Evolutionary conservation across 257 asterid genomes (phyloP), one percentile per base, ranked within the genome.

Genomic region (Solanum ossicruentum): DNA sequence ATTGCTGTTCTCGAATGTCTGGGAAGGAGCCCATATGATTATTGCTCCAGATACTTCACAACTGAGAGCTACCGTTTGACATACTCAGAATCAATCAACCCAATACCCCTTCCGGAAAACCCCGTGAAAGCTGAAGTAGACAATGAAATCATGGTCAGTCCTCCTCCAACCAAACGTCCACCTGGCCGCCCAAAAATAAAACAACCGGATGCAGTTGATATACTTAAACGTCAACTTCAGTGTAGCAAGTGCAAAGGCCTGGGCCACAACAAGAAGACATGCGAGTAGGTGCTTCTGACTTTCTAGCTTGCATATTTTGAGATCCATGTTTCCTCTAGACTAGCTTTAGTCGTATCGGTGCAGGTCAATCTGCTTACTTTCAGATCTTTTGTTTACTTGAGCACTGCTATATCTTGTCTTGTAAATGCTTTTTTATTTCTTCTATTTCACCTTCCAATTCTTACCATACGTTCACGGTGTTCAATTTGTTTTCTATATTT

Each of bases 211-310:
- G 89, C 97, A 11, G 91, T 87, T 32, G 98, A 97, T 87, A 88
- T 93, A 41, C 93, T 97, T 36, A 97, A 95, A 87, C 96, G 99
- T 52, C 98, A 97, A 90, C 99, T 97, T 77, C 99, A 97, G 90
- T 97, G 99, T 88, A 95, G 99, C 86, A 91, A 92, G 90, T 97
- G 99, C 94, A 97, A 97, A 90, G 98, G 98, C 65, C 91, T 97
- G 58, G 98, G 99, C 80, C 99, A 97, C 92, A 97, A 97, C 84
- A 94, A 95, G 91, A 97, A 92, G 90, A 95, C 98, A 1, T 83
- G 84, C 78, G 67, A 85, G 86, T 70, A 86, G 47, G 84, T 52
- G 17, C 65, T 41, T 78, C 0, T 26, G 47, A 78, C 47, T 23
- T 63, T 2, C 82, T 51, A 18, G 41, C 82, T 75, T 75, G 39